Base-by-base conservation (phyloP, 176 grass and related monocot species). In the Lolium perenne region DNA sequence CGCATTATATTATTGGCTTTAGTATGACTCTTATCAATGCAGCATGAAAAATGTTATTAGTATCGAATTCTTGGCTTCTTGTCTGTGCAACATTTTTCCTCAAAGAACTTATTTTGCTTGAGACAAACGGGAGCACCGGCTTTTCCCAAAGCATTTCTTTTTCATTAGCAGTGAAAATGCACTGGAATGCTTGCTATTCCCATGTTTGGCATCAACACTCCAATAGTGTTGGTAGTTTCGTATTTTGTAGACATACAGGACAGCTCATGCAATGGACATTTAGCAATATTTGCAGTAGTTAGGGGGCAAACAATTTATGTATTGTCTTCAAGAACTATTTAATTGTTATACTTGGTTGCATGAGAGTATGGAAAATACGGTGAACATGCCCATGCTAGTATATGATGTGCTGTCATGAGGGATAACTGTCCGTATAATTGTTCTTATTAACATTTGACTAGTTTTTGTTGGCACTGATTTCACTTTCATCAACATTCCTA, bases 41-140 rank as follows among this genome's bases (percentile, higher is more conserved):
- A 67, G 54, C 13, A 25, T 18, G 45, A 55, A 47, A 84, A 43
- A 80, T 65, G 20, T 13, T 35, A 84, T 21, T 65, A 76, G 38
- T 76, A 54, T 84, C 66, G 32, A 85, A 48, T 80, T 15, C 59
- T 67, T 85, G 48, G 23, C 48, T 80, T 15, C 59, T 67, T 85
- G 48, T 23, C 48, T 85, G 21, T 80, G 47, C 47, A 32, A 66
- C 16, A 38, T 86, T 12, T 83, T 90, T 62, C 48, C 15, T 35
- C 32, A 35, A 35, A 35, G 32, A 6, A 71, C 51, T 26, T 73
- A 13, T 64, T 64, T 64, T 73, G 10, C 70, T 48, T 13, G 0
- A 3, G 23, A 73, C 20, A 47, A 48, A 6, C 70, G 23, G 43
- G 43, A 74, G 71, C 21, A 74, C 1, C 1, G 0, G 45, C 12